Conservation (phyloP, 192 early-diverging fungal genomes). For the Dimargaris cristalligena region DNA sequence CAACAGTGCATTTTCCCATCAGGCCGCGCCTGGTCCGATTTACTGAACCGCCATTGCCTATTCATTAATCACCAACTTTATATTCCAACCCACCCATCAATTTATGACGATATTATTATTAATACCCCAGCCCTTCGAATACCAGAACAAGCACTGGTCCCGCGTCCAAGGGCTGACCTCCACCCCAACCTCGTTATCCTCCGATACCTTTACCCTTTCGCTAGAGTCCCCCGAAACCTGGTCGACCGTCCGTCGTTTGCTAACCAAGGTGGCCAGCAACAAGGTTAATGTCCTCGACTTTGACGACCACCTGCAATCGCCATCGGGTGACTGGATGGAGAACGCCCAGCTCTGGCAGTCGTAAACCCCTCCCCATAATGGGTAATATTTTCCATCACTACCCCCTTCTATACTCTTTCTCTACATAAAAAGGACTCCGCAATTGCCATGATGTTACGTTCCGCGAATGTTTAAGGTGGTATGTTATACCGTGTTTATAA, state of each 20-base stretch:
- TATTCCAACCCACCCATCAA: too few relatives aligned
- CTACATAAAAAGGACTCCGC: not conserved
- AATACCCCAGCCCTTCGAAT: too few relatives aligned
- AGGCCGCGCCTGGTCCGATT: too few relatives aligned
- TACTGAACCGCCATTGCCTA: too few relatives aligned
- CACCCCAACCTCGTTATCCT: too few relatives aligned
- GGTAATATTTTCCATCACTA: not conserved
- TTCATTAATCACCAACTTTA: too few relatives aligned
- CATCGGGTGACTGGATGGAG: conserved; percentile 27
- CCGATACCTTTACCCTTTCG: too few relatives aligned
- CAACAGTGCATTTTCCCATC: too few relatives aligned
- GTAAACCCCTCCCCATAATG: not conserved
- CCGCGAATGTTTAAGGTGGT: not conserved
- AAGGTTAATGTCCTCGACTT: conserved; percentile 19
- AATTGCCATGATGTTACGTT: not conserved
- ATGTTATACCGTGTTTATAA: conserved; percentile 20
- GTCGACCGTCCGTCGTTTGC: not conserved
- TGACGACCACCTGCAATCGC: conserved; percentile 30
- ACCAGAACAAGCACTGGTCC: too few relatives aligned
- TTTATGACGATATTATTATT: too few relatives aligned
- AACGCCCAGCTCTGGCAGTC: conserved; percentile 13
- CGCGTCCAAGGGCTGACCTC: too few relatives aligned
- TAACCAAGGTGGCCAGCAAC: not conserved
- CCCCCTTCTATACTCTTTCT: not conserved
- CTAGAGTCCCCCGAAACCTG: too few relatives aligned